These are phyloP conservation scores for Tuber indicum DNA, from an alignment of 495 filamentous ascomycete genomes.

Conservation along the genomic window DNA sequence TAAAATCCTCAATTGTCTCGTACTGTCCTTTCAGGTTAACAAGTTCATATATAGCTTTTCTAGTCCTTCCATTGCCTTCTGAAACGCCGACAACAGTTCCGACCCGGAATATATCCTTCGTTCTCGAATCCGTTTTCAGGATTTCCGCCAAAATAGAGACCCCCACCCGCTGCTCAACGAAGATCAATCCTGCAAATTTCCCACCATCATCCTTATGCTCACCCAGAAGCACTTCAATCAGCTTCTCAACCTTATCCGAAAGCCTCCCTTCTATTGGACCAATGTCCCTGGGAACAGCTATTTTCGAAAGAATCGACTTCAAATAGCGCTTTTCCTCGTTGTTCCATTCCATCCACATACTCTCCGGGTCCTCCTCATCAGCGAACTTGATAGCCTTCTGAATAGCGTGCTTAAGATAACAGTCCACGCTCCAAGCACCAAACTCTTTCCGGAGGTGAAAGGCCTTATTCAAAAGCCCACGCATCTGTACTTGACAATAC, in stretches of 20 bases:
- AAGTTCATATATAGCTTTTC: slow-evolving; percentile 56
- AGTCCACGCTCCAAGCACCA: slow-evolving; percentile 68
- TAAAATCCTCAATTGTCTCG: slow-evolving; percentile 62
- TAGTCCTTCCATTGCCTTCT: slow-evolving; percentile 45
- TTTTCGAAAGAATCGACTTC: slow-evolving; percentile 46
- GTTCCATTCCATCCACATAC: slow-evolving; percentile 44
- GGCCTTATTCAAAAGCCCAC: slow-evolving; percentile 50
- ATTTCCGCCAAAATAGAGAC: slow-evolving; percentile 63
- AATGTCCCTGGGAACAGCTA: slow-evolving; percentile 43
- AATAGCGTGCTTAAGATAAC: slow-evolving; percentile 59
- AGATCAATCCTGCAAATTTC: slow-evolving; percentile 65
- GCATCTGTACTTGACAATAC: slow-evolving; percentile 58
- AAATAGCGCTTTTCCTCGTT: slow-evolving; percentile 59
- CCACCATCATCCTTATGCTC: slow-evolving; percentile 31
- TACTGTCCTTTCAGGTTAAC: slow-evolving; percentile 51
- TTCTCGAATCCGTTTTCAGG: slow-evolving; percentile 56
- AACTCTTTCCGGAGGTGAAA: slow-evolving; percentile 55
- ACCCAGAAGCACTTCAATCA: slow-evolving; percentile 42
- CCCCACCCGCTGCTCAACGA: slow-evolving; percentile 65
- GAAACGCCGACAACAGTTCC: slow-evolving; percentile 72
- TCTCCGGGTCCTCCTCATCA: slow-evolving; percentile 37
- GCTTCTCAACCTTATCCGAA: slow-evolving; percentile 41
- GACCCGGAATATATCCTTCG: slow-evolving; percentile 53
- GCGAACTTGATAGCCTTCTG: slow-evolving; percentile 46
- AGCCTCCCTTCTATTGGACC: slow-evolving; percentile 31